phyloP scores from a whole-genome alignment of 768 basidiomycete species.

The Ramaria sp. region DNA sequence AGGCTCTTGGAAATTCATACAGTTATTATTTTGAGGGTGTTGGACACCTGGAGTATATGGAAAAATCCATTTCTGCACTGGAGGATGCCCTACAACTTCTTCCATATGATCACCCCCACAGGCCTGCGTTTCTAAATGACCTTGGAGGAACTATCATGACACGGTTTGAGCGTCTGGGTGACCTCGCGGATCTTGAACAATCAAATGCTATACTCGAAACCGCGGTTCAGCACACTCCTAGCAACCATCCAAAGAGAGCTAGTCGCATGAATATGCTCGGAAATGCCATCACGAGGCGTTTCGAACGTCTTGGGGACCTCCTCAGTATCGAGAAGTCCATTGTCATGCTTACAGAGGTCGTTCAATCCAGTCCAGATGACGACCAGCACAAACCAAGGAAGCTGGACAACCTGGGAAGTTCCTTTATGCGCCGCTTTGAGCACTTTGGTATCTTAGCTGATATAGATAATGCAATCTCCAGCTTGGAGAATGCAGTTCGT shows the following conservation, averaged over 20 bases:
- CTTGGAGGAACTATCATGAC: neutral
- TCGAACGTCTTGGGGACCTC: conserved; percentile 2
- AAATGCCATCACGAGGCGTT: neutral
- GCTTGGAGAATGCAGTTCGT: neutral
- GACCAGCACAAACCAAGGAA: neutral
- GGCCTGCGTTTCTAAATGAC: conserved; percentile 8
- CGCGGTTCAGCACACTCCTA: conserved; percentile 9
- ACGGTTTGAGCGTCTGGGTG: conserved; percentile 9
- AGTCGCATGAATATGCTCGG: neutral
- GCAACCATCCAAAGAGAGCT: conserved; percentile 4
- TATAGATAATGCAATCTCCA: neutral
- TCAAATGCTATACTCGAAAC: neutral
- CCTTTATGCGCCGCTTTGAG: conserved; percentile 7
- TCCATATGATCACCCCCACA: conserved; percentile 12
- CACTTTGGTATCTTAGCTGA: conserved; percentile 3
- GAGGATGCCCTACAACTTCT: conserved; percentile 8
- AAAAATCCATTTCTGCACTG: conserved; percentile 6
- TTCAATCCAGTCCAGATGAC: neutral
- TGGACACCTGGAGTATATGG: conserved; percentile 7
- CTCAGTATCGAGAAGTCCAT: neutral
- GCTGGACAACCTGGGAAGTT: conserved; percentile 9
- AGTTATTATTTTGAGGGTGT: conserved; percentile 4
- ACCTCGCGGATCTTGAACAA: conserved; percentile 1
- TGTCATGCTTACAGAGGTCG: neutral
- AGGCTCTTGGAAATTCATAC: conserved; percentile 10